A percentile compares a stretch with the other conserved stretches of the same genome.
These are phyloP conservation scores for Paracoccidioides brasiliensis DNA, from an alignment of 2,329 filamentous ascomycete genomes.

Conservation along the genomic window DNA sequence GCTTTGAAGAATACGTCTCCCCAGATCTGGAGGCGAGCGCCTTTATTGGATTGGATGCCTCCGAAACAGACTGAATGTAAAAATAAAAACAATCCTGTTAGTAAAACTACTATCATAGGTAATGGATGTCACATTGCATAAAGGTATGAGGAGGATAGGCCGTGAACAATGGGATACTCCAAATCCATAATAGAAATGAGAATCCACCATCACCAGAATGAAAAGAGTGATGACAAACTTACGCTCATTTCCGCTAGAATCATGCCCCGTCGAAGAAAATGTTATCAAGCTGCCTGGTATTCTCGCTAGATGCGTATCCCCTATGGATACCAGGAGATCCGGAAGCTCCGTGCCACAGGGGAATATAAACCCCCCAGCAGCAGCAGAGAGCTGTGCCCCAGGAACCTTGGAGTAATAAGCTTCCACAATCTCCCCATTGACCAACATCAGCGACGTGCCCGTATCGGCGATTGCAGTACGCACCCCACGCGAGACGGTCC, in stretches of 20 bases:
- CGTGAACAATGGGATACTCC: background rate
- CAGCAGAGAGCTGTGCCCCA: constrained; percentile 34
- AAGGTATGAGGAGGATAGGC: background rate
- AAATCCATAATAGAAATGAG: background rate
- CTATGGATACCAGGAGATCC: constrained; percentile 43
- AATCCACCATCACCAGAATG: background rate
- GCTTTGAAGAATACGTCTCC: constrained; percentile 50
- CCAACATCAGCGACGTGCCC: constrained; percentile 53
- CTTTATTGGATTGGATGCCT: constrained; percentile 45
- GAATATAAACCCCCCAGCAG: constrained; percentile 41
- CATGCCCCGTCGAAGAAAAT: constrained; percentile 40
- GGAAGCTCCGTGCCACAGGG: constrained; percentile 44
- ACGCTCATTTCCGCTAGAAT: constrained; percentile 28
- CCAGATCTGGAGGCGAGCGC: constrained; percentile 43
- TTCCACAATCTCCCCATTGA: constrained; percentile 42
- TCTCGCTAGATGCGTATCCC: constrained; percentile 36
- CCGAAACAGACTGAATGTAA: constrained; percentile 39
- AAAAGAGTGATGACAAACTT: constrained; percentile 14
- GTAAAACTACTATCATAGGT: background rate
- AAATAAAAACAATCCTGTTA: constrained; percentile 7
- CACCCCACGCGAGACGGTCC: constrained; percentile 4
- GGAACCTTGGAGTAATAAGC: constrained; percentile 48
- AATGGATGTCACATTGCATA: too few species aligned
- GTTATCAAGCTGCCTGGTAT: constrained; percentile 45
- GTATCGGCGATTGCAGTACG: constrained; percentile 51